Evolutionary conservation across 2,329 filamentous ascomycete genomes (phyloP).

Genomic region (Calonectria pauciramosa): DNA sequence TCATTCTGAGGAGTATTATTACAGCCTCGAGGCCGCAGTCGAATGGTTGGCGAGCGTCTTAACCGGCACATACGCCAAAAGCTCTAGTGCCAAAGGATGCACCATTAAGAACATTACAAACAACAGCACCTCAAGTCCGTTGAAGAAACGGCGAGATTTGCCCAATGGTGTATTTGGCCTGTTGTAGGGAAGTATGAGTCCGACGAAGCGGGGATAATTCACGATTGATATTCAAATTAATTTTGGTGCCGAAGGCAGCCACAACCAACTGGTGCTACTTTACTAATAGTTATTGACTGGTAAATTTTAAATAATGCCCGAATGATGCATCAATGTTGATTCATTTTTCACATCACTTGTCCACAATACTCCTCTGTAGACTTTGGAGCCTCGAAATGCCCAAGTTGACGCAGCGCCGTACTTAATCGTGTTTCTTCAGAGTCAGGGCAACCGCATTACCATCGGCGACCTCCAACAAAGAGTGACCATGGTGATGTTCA

Average conservation of each 20-base stretch:
- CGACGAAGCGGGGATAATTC: background rate
- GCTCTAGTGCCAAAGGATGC: slow-evolving; percentile 33
- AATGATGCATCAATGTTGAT: no score
- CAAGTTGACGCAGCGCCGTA: no score
- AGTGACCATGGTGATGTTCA: no score
- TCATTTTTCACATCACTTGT: no score
- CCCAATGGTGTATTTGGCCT: slow-evolving; percentile 28
- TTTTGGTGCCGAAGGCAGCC: background rate
- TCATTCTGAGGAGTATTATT: slow-evolving; percentile 29
- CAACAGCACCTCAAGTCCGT: slow-evolving; percentile 26
- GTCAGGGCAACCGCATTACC: no score
- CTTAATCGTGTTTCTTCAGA: no score
- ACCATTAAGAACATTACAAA: slow-evolving; percentile 39
- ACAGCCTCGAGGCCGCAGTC: slow-evolving; percentile 24
- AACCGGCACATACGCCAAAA: slow-evolving; percentile 24
- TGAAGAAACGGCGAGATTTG: slow-evolving; percentile 21
- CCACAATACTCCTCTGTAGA: no score
- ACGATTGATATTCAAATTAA: background rate
- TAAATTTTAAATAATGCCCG: no score
- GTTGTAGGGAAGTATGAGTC: slow-evolving; percentile 25
- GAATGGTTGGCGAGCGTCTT: slow-evolving; percentile 33
- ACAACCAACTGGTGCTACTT: background rate
- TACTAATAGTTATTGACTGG: background rate
- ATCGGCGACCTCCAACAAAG: no score
- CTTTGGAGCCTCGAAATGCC: no score